Conservation (phyloP, 139 green algal genomes). For the Chlamydomonas sphaeroides region DNA sequence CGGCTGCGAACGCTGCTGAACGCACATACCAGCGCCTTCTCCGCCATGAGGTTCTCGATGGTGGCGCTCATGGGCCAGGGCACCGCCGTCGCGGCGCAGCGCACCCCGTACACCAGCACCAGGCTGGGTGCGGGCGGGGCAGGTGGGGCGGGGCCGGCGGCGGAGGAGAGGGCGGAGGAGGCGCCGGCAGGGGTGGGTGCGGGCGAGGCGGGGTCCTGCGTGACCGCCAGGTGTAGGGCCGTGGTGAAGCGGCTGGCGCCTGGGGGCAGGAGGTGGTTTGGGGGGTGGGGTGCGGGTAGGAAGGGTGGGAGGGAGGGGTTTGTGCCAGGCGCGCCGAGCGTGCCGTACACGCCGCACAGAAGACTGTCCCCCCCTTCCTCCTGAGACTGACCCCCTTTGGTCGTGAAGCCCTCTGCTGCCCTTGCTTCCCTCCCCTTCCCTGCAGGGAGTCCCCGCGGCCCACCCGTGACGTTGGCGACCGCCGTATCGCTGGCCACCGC, state of each 20-base stretch:
- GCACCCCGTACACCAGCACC: slow-evolving; percentile 23
- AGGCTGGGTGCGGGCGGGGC: not conserved
- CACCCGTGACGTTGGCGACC: slow-evolving; percentile 31
- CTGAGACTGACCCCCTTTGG: not conserved
- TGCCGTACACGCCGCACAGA: not conserved
- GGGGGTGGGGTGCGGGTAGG: not conserved
- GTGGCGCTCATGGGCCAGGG: slow-evolving; percentile 38
- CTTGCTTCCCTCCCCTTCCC: not conserved
- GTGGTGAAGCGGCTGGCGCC: slow-evolving; percentile 35
- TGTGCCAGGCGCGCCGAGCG: too few species aligned
- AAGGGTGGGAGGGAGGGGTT: not conserved
- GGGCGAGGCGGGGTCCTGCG: not conserved
- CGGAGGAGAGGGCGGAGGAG: not conserved
- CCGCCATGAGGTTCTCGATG: slow-evolving; percentile 40
- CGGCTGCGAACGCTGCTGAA: too few species aligned
- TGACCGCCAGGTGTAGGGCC: slow-evolving; percentile 19
- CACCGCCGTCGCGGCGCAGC: not conserved
- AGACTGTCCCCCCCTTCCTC: too few species aligned
- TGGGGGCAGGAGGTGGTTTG: not conserved
- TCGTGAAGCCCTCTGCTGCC: not conserved
- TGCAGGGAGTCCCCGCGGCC: not conserved
- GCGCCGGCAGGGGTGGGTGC: not conserved
- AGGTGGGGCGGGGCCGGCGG: not conserved
- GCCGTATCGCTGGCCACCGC: slow-evolving; percentile 17
- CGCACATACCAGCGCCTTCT: slow-evolving; percentile 41